Conservation (phyloP, 129 eudicot genomes). For the Saposhnikovia divaricata region DNA sequence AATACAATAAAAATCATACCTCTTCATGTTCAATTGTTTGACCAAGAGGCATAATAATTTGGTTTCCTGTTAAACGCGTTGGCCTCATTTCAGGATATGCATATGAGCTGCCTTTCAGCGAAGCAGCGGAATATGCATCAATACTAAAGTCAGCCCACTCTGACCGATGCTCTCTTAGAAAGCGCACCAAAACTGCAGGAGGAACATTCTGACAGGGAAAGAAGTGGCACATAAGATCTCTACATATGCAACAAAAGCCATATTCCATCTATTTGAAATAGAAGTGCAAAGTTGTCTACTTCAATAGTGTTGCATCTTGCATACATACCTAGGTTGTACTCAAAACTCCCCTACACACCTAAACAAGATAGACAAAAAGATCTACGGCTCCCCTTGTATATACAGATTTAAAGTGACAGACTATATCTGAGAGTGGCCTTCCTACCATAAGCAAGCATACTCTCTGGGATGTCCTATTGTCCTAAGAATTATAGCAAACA, state of each 20-base stretch:
- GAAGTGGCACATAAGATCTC: slow-evolving; percentile 6
- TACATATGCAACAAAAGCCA: not conserved
- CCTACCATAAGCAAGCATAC: not conserved
- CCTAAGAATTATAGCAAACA: not conserved
- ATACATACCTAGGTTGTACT: not conserved
- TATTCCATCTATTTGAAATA: not conserved
- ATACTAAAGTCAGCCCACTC: slow-evolving; percentile 94
- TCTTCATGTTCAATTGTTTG: slow-evolving; percentile 94
- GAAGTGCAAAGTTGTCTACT: not conserved
- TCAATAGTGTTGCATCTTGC: not conserved
- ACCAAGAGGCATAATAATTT: slow-evolving; percentile 90
- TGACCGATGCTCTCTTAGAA: slow-evolving; percentile 88
- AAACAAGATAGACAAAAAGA: not conserved
- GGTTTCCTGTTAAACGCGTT: slow-evolving; percentile 82
- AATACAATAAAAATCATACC: slow-evolving; percentile 24
- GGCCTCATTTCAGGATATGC: slow-evolving; percentile 68
- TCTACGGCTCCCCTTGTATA: not conserved
- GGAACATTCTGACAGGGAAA: slow-evolving; percentile 65
- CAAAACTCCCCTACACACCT: not conserved
- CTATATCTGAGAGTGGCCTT: not conserved
- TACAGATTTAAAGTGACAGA: not conserved
- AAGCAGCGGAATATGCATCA: slow-evolving; percentile 86
- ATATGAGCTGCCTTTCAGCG: slow-evolving; percentile 57
- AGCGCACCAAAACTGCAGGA: slow-evolving; percentile 79
- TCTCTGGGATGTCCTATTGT: not conserved